Conservation (phyloP, 306 rosid genomes). For the Leucaena leucocephala region DNA sequence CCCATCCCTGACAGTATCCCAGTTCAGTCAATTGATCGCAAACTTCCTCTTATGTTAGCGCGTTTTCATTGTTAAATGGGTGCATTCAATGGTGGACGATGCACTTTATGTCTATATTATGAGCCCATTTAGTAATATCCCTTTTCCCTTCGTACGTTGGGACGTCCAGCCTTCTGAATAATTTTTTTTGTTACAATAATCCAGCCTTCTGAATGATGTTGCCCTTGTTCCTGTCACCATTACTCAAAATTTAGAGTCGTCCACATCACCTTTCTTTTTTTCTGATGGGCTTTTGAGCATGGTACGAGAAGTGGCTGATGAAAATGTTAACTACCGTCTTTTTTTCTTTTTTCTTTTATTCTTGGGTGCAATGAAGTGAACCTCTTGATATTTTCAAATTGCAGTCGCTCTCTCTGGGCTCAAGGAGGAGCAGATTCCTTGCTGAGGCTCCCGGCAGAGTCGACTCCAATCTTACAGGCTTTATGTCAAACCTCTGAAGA, state of each 20-base stretch:
- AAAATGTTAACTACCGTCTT: too few relatives aligned
- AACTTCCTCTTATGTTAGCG: not conserved
- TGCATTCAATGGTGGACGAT: too few relatives aligned
- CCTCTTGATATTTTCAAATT: too few relatives aligned
- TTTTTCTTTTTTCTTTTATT: too few relatives aligned
- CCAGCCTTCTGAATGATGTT: too few relatives aligned
- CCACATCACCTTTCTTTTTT: not conserved
- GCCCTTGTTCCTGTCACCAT: not conserved
- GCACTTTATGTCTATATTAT: not conserved
- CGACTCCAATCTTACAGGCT: not conserved
- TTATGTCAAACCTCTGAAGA: not conserved
- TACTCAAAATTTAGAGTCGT: not conserved
- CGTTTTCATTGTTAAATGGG: not conserved
- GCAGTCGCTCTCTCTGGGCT: too few relatives aligned
- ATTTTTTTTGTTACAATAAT: too few relatives aligned
- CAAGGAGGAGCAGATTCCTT: too few relatives aligned
- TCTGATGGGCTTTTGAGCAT: not conserved
- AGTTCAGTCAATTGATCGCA: constrained; percentile 2
- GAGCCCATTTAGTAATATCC: constrained; percentile 2
- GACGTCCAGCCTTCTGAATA: not conserved
- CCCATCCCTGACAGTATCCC: constrained; percentile 1
- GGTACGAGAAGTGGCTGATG: not conserved
- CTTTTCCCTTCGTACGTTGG: not conserved
- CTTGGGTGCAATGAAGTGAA: too few relatives aligned
- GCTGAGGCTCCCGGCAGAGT: not conserved